These are phyloP conservation scores for Chlamydomonas sp. DNA, from an alignment of 139 green algal species.

Conservation along the genomic window DNA sequence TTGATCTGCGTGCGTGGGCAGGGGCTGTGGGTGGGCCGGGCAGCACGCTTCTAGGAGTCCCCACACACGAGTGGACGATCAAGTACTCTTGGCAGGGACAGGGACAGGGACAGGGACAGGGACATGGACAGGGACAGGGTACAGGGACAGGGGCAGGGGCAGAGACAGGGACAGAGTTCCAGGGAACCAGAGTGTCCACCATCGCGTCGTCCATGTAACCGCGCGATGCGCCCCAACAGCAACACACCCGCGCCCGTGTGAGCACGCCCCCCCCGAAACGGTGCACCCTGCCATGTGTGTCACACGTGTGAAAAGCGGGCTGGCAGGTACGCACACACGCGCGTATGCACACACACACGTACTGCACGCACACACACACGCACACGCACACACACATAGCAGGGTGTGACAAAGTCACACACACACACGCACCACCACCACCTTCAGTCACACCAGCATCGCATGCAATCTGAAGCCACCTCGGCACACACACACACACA, in stretches of 20 bases:
- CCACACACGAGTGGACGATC: not conserved
- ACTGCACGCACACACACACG: not conserved
- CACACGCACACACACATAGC: not conserved
- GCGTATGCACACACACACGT: not conserved
- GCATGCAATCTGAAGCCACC: not conserved
- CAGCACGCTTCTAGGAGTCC: not conserved
- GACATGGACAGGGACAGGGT: not conserved
- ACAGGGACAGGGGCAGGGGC: not conserved
- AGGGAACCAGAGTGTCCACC: not conserved
- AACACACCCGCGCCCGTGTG: too few species aligned
- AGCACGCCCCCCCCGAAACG: too few species aligned
- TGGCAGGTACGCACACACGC: not conserved
- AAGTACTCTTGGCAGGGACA: not conserved
- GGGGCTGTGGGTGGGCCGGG: not conserved
- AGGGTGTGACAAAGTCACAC: not conserved
- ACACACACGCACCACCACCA: not conserved
- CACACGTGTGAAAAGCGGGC: not conserved
- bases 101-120: not conserved
- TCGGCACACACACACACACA: not conserved
- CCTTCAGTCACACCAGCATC: not conserved
- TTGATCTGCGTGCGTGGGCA: conserved; percentile 23
- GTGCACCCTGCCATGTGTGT: too few species aligned
- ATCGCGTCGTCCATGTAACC: too few species aligned
- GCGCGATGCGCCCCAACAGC: too few species aligned
- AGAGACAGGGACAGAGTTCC: not conserved